Conservation (phyloP, 2,329 filamentous ascomycete genomes). For the Penicillium sp. region DNA sequence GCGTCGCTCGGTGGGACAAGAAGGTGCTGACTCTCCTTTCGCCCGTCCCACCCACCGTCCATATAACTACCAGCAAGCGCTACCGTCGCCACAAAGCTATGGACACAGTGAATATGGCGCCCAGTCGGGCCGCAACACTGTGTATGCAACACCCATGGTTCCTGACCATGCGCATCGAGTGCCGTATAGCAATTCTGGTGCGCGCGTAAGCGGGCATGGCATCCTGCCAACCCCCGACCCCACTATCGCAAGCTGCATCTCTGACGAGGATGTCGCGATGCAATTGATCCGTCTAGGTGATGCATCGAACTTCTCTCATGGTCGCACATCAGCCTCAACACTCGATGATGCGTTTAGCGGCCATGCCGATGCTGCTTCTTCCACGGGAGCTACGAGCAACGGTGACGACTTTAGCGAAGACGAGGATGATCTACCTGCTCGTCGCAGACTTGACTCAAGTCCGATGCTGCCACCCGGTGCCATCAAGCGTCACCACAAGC, state of each 20-base stretch:
- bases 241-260: constrained; percentile 96
- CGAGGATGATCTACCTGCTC: constrained; percentile 56
- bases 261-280: constrained; percentile 95
- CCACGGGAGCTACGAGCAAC: constrained; percentile 81
- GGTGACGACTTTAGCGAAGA: constrained; percentile 67
- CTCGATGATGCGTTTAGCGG: constrained; percentile 93
- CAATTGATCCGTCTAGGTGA: constrained; percentile 96
- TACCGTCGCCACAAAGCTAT: constrained; percentile 85
- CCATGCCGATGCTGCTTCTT: constrained; percentile 80
- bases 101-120: constrained; percentile 53
- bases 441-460: constrained; percentile 49
- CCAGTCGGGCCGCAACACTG: constrained; percentile 38
- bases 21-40: constrained; percentile 69
- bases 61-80: constrained; percentile 73
- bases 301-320: constrained; percentile 89
- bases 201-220: constrained; percentile 51
- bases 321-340: constrained; percentile 89
- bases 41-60: constrained; percentile 75
- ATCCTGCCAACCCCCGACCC: constrained; percentile 92
- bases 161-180: constrained; percentile 65
- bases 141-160: constrained; percentile 65
- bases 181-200: constrained; percentile 50
- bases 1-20: constrained; percentile 75
- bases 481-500: constrained; percentile 53
- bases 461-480: constrained; percentile 50